Evolutionary conservation across 2,329 filamentous ascomycete genomes (phyloP).

Genomic region (Diaporthe citri): DNA sequence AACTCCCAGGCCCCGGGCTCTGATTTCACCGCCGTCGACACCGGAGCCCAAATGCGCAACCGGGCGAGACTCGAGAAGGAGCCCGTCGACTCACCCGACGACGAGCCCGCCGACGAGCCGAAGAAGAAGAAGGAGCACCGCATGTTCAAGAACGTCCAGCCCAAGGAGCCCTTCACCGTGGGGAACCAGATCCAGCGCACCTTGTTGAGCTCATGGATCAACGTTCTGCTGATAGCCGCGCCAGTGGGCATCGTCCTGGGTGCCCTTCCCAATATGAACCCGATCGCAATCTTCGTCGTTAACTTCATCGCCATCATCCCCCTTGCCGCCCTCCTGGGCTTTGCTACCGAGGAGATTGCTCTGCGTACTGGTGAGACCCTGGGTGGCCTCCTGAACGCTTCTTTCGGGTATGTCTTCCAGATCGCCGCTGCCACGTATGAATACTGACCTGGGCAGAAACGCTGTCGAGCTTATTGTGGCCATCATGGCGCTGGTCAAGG

Average conservation of each 20-base stretch:
- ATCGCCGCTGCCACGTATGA: neutral
- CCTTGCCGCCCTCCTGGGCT: conserved; percentile 86
- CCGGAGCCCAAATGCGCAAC: conserved; percentile 38
- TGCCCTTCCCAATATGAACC: conserved; percentile 67
- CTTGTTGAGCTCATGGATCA: conserved; percentile 87
- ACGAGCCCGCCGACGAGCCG: conserved; percentile 47
- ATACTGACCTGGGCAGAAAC: conserved; percentile 64
- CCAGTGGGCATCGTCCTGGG: conserved; percentile 84
- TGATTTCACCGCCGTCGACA: conserved; percentile 3
- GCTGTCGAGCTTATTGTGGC: conserved; percentile 92
- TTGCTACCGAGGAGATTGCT: conserved; percentile 91
- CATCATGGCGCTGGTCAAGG: conserved; percentile 81
- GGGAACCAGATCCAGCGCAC: conserved; percentile 79
- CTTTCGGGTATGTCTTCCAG: conserved; percentile 76
- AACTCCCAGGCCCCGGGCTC: conserved; percentile 26
- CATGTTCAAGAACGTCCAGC: conserved; percentile 60
- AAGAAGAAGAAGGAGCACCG: conserved; percentile 55
- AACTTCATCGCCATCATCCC: conserved; percentile 96
- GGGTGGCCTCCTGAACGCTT: conserved; percentile 89
- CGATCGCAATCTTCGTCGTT: conserved; percentile 81
- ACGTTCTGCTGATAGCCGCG: conserved; percentile 81
- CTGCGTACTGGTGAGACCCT: conserved; percentile 85
- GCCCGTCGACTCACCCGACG: conserved; percentile 41
- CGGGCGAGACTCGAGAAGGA: conserved; percentile 41
- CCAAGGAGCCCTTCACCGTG: conserved; percentile 68